A percentile compares a stretch with the other conserved stretches of the same genome.
phyloP scores from a whole-genome alignment of 176 grass and related monocot species.

The Oryza longistaminata region DNA sequence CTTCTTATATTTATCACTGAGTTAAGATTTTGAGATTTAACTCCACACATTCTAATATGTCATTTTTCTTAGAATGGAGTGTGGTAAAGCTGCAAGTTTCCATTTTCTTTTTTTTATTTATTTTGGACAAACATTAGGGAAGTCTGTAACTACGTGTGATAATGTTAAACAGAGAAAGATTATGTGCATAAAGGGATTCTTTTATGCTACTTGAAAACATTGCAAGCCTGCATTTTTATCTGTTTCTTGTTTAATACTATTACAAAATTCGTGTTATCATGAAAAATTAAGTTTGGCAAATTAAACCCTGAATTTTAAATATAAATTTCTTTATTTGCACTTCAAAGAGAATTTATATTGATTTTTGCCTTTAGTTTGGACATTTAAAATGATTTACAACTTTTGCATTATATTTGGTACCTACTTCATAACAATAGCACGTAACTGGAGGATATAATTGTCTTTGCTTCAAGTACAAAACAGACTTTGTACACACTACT shows the following conservation, averaged over 20 bases:
- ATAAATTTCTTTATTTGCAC: not conserved
- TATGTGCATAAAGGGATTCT: not conserved
- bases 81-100: not conserved
- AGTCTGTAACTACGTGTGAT: not conserved
- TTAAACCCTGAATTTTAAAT: not conserved
- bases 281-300: not conserved
- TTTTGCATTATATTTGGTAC: not conserved
- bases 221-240: not conserved
- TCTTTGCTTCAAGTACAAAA: not conserved
- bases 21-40: not conserved
- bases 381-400: not conserved
- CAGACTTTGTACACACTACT: not conserved
- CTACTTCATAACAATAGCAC: not conserved
- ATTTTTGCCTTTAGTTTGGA: not conserved
- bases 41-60: too few species aligned
- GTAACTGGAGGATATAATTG: not conserved
- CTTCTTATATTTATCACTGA: not conserved
- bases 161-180: not conserved
- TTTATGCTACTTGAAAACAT: not conserved
- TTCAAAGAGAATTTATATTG: not conserved
- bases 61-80: not conserved
- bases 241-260: not conserved
- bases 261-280: not conserved
- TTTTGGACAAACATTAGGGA: not conserved
- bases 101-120: not conserved